Base-by-base conservation (phyloP, 192 early-diverging fungal genomes). In the Entomortierella lignicola region DNA sequence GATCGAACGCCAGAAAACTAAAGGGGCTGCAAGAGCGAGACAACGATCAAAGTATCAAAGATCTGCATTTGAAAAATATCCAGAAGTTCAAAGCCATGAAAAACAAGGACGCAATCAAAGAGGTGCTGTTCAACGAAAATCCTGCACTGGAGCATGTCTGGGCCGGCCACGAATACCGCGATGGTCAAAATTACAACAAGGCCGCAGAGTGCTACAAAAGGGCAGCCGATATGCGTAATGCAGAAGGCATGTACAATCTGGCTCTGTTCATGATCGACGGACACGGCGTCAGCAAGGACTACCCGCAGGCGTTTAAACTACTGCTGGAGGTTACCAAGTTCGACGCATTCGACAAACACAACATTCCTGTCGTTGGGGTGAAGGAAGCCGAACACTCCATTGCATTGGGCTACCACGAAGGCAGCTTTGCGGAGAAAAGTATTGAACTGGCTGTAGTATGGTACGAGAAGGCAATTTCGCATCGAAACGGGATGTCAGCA, bases 201-300 rank as follows among this genome's bases (percentile, higher is more conserved):
- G 67, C 67, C 50, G 67, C 67, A 53, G 58, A 69, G 67, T 69
- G 67, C 57, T 69, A 69, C 67, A 69, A 69, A 60, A 42, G 52
- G 56, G 67, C 67, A 42, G 67, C 67, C 67, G 67, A 60, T 69
- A 69, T 69, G 67, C 67, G 67, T 69, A 69, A 43, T 60, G 25
- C 67, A 54, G 67, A 69, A 69, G 67, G 57, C 67, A 69, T 69
- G 67, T 69, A 69, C 48, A 69, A 69, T 69, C 67, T 69, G 67
- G 67, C 67, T 52, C 67, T 69, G 26, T 60, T 69, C 57, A 69
- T 69, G 67, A 69, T 69, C 50, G 52, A 60, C 50, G 67, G 67
- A 56, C 58, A 69, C 39, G 67, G 67, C 48, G 67, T 69, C 58
- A 69, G 58, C 48, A 69, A 69, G 60, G 67, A 69, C 67, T 69